Conservation (phyloP, 2,329 filamentous ascomycete genomes). For the Cadophora malorum region DNA sequence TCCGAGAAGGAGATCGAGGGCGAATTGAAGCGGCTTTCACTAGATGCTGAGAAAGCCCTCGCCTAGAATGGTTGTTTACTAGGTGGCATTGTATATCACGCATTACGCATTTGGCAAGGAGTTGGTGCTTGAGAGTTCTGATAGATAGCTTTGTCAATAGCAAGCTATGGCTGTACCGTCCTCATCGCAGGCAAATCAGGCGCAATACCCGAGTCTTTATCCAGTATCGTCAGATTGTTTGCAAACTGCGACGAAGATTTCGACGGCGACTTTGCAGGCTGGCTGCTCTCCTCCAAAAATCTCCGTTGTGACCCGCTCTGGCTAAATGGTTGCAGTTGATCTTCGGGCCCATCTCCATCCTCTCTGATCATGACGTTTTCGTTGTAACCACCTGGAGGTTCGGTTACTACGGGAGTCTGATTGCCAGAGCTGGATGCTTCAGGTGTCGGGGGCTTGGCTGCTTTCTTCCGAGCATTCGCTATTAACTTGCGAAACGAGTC, state of each 20-base stretch:
- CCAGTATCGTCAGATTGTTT: slow-evolving; percentile 25
- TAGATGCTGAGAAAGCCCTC: slow-evolving; percentile 34
- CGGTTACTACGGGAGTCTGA: slow-evolving; percentile 4
- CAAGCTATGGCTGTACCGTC: slow-evolving; percentile 35
- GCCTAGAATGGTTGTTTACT: neutral
- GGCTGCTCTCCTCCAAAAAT: slow-evolving; percentile 26
- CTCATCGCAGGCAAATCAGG: slow-evolving; percentile 33
- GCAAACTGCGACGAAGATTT: slow-evolving; percentile 29
- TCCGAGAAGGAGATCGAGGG: slow-evolving; percentile 32
- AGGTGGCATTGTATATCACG: slow-evolving; percentile 7
- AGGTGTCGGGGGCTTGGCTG: slow-evolving; percentile 22
- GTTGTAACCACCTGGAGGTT: neutral
- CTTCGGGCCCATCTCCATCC: neutral
- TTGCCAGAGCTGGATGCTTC: slow-evolving; percentile 12
- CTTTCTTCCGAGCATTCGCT: slow-evolving; percentile 69
- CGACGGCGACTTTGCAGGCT: slow-evolving; percentile 7
- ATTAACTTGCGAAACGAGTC: slow-evolving; percentile 81
- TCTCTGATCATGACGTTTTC: slow-evolving; percentile 10
- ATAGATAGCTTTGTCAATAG: slow-evolving; percentile 25
- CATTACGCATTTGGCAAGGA: slow-evolving; percentile 19
- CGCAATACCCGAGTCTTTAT: slow-evolving; percentile 26
- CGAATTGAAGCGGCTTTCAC: slow-evolving; percentile 34
- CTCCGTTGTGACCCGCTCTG: slow-evolving; percentile 17
- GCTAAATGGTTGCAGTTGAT: slow-evolving; percentile 8
- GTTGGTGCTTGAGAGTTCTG: slow-evolving; percentile 28